Percentiles rank a stretch among this genome's conserved stretches.
phyloP scores from a whole-genome alignment of 2,329 filamentous ascomycete genomes.

The Beauveria varroae region DNA sequence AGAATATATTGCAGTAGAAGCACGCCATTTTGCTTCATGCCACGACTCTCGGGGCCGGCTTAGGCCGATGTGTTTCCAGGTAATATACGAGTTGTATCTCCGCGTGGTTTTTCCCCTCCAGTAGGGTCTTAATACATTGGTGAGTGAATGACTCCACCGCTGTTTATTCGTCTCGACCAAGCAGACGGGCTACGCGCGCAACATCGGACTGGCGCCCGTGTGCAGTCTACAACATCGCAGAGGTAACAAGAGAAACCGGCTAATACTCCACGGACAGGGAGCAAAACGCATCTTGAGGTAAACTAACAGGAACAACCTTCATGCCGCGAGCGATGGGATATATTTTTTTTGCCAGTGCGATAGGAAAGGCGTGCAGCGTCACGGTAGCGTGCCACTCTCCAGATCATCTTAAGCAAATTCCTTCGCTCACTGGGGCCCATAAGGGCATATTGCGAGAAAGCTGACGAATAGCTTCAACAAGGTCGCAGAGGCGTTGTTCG shows the following conservation, averaged over 20 bases:
- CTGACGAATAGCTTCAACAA: conserved; percentile 23
- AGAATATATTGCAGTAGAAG: conserved; percentile 41
- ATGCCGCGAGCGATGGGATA: conserved; percentile 21
- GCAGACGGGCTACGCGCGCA: neutral
- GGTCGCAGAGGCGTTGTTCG: conserved; percentile 15
- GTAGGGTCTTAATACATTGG: neutral
- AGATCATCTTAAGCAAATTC: conserved; percentile 25
- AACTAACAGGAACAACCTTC: conserved; percentile 21
- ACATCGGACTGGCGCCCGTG: neutral
- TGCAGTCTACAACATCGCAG: neutral
- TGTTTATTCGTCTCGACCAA: neutral
- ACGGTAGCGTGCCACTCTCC: conserved; percentile 30
- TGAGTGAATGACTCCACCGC: neutral
- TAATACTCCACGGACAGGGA: neutral
- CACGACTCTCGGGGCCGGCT: conserved; percentile 31
- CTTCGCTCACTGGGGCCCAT: conserved; percentile 14
- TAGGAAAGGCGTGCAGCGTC: conserved; percentile 27
- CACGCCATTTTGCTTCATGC: conserved; percentile 44
- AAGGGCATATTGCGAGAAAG: conserved; percentile 17
- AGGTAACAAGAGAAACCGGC: neutral
- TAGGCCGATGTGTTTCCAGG: neutral
- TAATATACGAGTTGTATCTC: conserved; percentile 5
- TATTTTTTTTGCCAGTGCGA: conserved; percentile 22
- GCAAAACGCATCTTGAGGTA: conserved; percentile 13
- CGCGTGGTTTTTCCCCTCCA: neutral